These are phyloP conservation scores for Lenwebbia sp. DNA, from an alignment of 345 rosid genomes.

Conservation along the genomic window DNA sequence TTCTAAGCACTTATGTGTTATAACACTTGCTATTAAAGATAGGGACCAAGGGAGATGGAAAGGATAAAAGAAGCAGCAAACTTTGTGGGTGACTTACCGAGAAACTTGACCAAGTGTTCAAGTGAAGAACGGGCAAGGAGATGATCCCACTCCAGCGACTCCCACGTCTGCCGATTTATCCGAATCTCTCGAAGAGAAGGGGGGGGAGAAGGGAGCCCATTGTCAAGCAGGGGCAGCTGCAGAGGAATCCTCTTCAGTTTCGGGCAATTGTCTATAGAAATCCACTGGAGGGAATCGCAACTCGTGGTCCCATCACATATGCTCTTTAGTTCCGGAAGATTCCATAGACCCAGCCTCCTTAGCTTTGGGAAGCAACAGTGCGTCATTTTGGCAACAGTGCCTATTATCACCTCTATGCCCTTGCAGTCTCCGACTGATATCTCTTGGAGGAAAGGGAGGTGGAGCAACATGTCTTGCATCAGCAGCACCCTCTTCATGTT, in stretches of 20 bases:
- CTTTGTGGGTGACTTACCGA: background rate
- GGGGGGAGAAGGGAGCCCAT: no score
- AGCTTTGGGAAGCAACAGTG: background rate
- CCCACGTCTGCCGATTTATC: background rate
- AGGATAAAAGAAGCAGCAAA: background rate
- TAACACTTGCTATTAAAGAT: no score
- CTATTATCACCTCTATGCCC: background rate
- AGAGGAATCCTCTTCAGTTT: no score
- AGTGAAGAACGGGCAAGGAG: background rate
- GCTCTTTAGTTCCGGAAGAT: conserved; percentile 1
- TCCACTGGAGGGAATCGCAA: background rate
- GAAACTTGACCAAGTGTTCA: background rate
- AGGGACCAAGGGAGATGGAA: background rate
- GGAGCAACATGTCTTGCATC: background rate
- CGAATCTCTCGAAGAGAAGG: background rate
- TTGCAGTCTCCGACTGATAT: background rate
- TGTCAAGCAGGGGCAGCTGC: no score
- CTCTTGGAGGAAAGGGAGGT: background rate
- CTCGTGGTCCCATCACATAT: background rate
- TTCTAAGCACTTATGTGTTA: no score
- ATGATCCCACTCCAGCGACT: conserved; percentile 7
- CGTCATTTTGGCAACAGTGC: background rate
- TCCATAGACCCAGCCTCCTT: accelerated
- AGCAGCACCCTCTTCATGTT: background rate
- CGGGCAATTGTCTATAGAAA: background rate